A percentile compares a stretch with the other conserved stretches of the same genome.
phyloP scores from a whole-genome alignment of 371 early-diverging fungal genomes.

The Mucor sp. region DNA sequence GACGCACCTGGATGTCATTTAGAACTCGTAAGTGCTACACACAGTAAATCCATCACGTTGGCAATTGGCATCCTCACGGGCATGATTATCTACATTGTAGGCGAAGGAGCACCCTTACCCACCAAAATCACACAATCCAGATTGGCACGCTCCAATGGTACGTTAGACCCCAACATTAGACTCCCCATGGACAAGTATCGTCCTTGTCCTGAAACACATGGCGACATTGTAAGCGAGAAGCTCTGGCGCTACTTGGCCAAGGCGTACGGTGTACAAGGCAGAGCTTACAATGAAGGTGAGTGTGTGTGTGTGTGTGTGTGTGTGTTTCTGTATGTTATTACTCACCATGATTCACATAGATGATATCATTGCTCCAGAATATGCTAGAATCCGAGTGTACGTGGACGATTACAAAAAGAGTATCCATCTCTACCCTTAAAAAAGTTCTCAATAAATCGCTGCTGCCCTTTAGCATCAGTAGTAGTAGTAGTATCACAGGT shows the following conservation, averaged over 20 bases:
- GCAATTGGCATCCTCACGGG: too few relatives aligned
- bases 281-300: constrained; percentile 46
- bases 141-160: constrained; percentile 39
- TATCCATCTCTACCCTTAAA: constrained; percentile 41
- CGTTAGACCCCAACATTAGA: constrained; percentile 44
- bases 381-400: constrained; percentile 42
- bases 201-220: constrained; percentile 49
- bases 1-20: constrained; percentile 48
- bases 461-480: not conserved
- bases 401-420: constrained; percentile 49
- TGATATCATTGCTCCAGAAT: constrained; percentile 44
- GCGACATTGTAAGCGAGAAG: constrained; percentile 46
- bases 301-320: too few relatives aligned
- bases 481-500: not conserved
- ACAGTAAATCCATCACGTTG: too few relatives aligned
- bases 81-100: constrained; percentile 9
- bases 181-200: constrained; percentile 49
- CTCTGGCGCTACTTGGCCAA: constrained; percentile 41
- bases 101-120: constrained; percentile 46
- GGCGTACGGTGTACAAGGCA: constrained; percentile 47
- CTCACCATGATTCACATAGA: constrained; percentile 13
- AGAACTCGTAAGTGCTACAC: constrained; percentile 41
- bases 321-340: not conserved
- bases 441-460: not conserved
- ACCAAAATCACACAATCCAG: constrained; percentile 38